Base-by-base conservation (phyloP, 2,329 filamentous ascomycete species). In the Cytospora leucostoma region DNA sequence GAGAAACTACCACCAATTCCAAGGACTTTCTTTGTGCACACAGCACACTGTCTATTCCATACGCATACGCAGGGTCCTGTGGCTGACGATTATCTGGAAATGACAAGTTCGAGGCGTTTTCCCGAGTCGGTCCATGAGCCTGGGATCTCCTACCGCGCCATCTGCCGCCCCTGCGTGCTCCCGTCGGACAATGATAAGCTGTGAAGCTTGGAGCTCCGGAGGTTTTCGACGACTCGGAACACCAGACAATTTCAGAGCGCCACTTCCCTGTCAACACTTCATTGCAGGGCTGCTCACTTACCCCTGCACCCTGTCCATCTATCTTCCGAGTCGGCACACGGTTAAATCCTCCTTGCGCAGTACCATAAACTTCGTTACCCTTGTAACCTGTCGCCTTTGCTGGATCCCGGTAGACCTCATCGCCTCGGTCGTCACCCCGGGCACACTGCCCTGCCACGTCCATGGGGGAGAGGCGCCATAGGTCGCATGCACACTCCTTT, bases 171-270 rank as follows among this genome's bases (percentile, higher is more conserved):
- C n/a, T 6, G 52, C 58, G 38, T 60, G 17, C 32, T 37, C 50
- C 51, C 32, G 27, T 52, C 58, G 38, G 32, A 52, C 51, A 61
- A 53, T 49, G 21, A 33, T 51, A 32, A 52, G 58, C 50, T 47
- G 32, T 19, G 58, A 54, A 33, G 63, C 32, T 54, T 44, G 61
- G 27, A 60, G 50, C 58, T 57, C 37, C 64, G 61, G 64, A 65
- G 56, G 38, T 52, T 63, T 65, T 65, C 40, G 51, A 60, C 61
- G 60, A 65, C 56, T 65, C 61, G 61, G 47, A 65, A 65, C 44
- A 65, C 61, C 64, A 65, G 64, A 65, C 61, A 61, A 3, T 44
- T 44, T 44, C 38, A 40, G 15, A 40, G 38, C 13, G 52, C 35
- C 32, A 59, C 51, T 61, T 56, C 60, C 63, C 63, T 60, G 60